Conservation (phyloP, 192 early-diverging fungal genomes). For the Paraglomus occultum region DNA sequence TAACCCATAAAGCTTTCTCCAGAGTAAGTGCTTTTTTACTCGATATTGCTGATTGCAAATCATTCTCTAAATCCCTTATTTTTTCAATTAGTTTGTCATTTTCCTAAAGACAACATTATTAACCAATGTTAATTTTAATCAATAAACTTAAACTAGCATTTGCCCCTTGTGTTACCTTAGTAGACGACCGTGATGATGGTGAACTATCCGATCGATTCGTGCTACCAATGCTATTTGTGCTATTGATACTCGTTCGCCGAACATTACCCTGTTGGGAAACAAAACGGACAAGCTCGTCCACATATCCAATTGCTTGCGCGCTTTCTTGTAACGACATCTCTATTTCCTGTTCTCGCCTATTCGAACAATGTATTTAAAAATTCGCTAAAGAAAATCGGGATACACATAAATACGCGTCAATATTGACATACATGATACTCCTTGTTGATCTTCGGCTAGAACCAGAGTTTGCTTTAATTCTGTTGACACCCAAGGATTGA, state of each 20-base stretch:
- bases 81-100: constrained; percentile 21
- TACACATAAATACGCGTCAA: too few species aligned
- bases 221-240: neutral
- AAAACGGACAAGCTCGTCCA: constrained; percentile 14
- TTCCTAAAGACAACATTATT: constrained; percentile 7
- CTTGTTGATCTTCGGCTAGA: neutral
- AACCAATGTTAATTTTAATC: too few species aligned
- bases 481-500: neutral
- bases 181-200: too few species aligned
- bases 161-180: too few species aligned
- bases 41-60: constrained; percentile 1
- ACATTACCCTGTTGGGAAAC: constrained; percentile 19
- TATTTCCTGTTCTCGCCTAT: constrained; percentile 10
- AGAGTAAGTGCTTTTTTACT: constrained; percentile 11
- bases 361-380: neutral
- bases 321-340: constrained; percentile 8
- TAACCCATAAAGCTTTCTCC: constrained; percentile 18
- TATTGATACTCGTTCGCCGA: neutral
- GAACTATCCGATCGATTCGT: too few species aligned
- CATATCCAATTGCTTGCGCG: constrained; percentile 11
- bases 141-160: too few species aligned
- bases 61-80: constrained; percentile 8
- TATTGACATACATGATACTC: neutral
- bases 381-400: neutral
- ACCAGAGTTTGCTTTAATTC: neutral